Conservation (phyloP, 805 yeast genomes). For the Yarrowia hollandica region DNA sequence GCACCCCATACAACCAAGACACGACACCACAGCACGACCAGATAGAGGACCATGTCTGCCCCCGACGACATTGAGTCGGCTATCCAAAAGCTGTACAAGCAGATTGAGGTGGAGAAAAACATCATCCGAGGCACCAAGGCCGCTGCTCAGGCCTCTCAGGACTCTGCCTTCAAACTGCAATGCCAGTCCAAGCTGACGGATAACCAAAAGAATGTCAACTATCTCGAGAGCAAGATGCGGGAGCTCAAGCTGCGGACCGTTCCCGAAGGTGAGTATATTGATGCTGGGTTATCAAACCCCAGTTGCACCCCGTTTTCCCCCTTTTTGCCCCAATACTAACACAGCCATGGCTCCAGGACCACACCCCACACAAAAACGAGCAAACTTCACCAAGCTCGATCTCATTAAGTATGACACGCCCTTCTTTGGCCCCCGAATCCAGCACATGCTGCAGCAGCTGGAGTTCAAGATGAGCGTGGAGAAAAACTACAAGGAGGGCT, state of each 20-base stretch:
- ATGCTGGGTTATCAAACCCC: too few species aligned
- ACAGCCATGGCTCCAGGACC: conserved; percentile 3
- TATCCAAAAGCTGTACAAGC: conserved; percentile 69
- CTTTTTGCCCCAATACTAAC: conserved; percentile 8
- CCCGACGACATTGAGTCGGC: conserved; percentile 37
- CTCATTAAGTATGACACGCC: conserved; percentile 91
- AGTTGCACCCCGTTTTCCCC: too few species aligned
- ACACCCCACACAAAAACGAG: conserved; percentile 32
- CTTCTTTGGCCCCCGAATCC: conserved; percentile 89
- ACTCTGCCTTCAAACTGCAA: conserved; percentile 80
- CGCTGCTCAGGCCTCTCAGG: conserved; percentile 73
- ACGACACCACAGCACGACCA: not conserved
- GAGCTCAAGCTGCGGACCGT: conserved; percentile 49
- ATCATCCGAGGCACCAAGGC: conserved; percentile 85
- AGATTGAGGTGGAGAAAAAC: conserved; percentile 84
- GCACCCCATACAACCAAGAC: conserved; percentile 7
- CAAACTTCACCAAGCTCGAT: conserved; percentile 50
- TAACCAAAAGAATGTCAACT: conserved; percentile 87
- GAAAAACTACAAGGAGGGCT: conserved; percentile 88
- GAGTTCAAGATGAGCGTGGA: conserved; percentile 94
- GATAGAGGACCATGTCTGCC: conserved; percentile 9
- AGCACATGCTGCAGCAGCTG: conserved; percentile 90
- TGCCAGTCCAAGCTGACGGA: conserved; percentile 90
- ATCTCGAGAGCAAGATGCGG: conserved; percentile 72
- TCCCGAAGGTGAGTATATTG: conserved; percentile 5